Conservation (phyloP, 805 yeast species). For the Schwanniomyces vanrijiae region DNA sequence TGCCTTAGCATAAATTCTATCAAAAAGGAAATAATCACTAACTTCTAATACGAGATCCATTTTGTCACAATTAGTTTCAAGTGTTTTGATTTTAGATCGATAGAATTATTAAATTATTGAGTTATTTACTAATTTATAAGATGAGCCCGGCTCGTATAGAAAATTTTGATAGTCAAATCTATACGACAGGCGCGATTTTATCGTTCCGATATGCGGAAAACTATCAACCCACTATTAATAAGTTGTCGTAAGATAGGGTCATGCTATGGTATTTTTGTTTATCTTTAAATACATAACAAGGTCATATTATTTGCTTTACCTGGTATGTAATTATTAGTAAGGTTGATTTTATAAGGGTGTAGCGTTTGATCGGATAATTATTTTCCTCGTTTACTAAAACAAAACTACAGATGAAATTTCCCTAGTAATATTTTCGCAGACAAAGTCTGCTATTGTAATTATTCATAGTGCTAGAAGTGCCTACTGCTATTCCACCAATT, state of each 20-base stretch:
- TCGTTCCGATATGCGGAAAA: constrained; percentile 1
- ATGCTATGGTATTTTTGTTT: neutral
- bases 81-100: neutral
- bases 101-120: neutral
- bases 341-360: no score
- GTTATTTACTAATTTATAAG: constrained; percentile 1
- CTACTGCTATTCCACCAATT: no score
- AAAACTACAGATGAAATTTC: no score
- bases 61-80: neutral
- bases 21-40: constrained; percentile 71
- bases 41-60: constrained; percentile 94
- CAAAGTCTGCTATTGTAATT: no score
- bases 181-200: constrained; percentile 5
- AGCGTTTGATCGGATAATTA: no score
- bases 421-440: no score
- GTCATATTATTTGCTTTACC: no score
- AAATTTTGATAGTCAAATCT: neutral
- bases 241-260: neutral
- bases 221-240: neutral
- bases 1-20: constrained; percentile 66
- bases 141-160: neutral
- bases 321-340: neutral
- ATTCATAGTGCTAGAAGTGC: no score
- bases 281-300: neutral
- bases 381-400: no score